Conservation (phyloP, 495 filamentous ascomycete genomes). For the Neurospora sublineolata region DNA sequence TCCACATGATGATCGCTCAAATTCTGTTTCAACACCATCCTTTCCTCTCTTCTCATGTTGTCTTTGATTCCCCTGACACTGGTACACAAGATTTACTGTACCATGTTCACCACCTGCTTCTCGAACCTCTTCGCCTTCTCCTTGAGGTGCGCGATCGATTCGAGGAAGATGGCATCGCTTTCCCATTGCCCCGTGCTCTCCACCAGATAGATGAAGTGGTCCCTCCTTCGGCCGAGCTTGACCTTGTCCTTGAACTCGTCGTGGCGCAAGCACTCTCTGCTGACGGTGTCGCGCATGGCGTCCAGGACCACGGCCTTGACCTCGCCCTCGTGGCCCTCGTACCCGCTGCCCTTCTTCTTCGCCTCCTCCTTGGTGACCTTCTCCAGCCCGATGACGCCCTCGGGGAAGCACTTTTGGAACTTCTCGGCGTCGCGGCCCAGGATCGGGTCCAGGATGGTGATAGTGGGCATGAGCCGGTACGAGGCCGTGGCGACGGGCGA, state of each 20-base stretch:
- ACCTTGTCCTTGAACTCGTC: constrained; percentile 92
- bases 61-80: not conserved
- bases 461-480: constrained; percentile 81
- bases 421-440: constrained; percentile 76
- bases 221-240: constrained; percentile 73
- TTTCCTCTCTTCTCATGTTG: not conserved
- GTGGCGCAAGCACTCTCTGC: constrained; percentile 81
- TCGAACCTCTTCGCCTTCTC: constrained; percentile 45
- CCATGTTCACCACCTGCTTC: constrained; percentile 39
- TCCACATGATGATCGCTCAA: not conserved
- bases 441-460: constrained; percentile 72
- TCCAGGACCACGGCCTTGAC: constrained; percentile 76
- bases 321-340: constrained; percentile 62
- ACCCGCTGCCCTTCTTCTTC: constrained; percentile 45
- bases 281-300: constrained; percentile 83
- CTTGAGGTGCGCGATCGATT: constrained; percentile 74
- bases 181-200: constrained; percentile 92
- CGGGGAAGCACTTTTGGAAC: constrained; percentile 81
- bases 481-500: constrained; percentile 89
- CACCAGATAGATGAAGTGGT: constrained; percentile 95
- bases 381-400: constrained; percentile 75
- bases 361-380: constrained; percentile 59
- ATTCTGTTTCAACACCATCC: not conserved
- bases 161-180: constrained; percentile 81
- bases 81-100: constrained; percentile 13